Evolutionary conservation across 192 early-diverging fungal species (phyloP).

Genomic region (Martensiomyces pterosporus): DNA sequence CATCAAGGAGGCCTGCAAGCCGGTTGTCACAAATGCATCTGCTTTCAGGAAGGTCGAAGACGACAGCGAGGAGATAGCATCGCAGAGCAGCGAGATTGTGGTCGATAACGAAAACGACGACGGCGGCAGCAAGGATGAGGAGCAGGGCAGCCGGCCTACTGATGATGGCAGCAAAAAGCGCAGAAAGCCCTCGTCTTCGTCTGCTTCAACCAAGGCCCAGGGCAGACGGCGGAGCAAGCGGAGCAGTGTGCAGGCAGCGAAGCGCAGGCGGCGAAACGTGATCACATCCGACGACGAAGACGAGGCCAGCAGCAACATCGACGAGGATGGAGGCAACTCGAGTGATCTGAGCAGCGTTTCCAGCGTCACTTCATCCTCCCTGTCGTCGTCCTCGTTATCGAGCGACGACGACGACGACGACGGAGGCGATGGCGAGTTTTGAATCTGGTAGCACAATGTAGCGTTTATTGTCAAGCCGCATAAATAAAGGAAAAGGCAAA

Average conservation of each 20-base stretch:
- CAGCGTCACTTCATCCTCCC: too few species aligned
- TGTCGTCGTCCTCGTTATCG: too few species aligned
- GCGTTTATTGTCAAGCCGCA: background rate
- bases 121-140: background rate
- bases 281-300: constrained; percentile 26
- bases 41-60: background rate
- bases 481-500: background rate
- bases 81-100: background rate
- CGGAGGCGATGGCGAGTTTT: too few species aligned
- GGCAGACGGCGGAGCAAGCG: background rate
- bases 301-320: background rate
- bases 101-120: background rate
- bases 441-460: too few species aligned
- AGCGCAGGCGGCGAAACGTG: constrained; percentile 23
- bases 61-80: background rate
- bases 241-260: background rate
- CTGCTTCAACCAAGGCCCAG: background rate
- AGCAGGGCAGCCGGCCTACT: too few species aligned
- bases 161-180: too few species aligned
- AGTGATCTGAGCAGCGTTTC: too few species aligned
- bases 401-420: too few species aligned
- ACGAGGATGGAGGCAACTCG: too few species aligned
- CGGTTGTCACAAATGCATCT: too few species aligned
- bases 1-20: too few species aligned
- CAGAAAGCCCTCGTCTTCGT: background rate